A percentile compares a stretch with the other conserved stretches of the same genome.
phyloP scores from a whole-genome alignment of 169 alveolate species.

The Plasmodium fragile region DNA sequence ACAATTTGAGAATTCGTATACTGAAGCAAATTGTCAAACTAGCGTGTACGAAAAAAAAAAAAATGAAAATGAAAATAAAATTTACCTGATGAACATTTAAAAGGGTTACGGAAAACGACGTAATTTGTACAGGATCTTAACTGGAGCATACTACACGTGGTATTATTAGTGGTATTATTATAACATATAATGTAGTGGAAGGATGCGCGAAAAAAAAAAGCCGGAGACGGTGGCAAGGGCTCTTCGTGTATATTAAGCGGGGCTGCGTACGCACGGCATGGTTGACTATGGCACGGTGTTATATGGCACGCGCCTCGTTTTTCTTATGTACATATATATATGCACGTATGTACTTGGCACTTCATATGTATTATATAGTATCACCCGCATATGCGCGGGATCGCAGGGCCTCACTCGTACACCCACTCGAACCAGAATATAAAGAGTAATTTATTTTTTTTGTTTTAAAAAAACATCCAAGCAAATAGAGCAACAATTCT shows the following conservation, averaged over 20 bases:
- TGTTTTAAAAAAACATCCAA: neutral
- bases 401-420: neutral
- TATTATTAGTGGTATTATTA: neutral
- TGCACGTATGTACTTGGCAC: neutral
- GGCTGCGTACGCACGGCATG: neutral
- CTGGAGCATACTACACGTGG: neutral
- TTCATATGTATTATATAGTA: no score
- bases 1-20: neutral
- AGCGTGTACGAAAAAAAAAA: neutral
- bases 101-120: neutral
- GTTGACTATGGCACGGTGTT: neutral
- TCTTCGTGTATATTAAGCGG: neutral
- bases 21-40: neutral
- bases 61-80: neutral
- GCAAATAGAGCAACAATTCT: neutral
- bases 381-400: neutral
- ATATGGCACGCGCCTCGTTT: neutral
- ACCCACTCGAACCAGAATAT: neutral
- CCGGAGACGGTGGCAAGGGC: neutral
- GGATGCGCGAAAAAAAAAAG: neutral
- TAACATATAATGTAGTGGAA: neutral
- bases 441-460: neutral
- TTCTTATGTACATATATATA: neutral
- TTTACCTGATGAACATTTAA: neutral
- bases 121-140: neutral